These are phyloP conservation scores for Pachyrhizus erosus DNA, from an alignment of 306 rosid genomes.

Conservation along the genomic window DNA sequence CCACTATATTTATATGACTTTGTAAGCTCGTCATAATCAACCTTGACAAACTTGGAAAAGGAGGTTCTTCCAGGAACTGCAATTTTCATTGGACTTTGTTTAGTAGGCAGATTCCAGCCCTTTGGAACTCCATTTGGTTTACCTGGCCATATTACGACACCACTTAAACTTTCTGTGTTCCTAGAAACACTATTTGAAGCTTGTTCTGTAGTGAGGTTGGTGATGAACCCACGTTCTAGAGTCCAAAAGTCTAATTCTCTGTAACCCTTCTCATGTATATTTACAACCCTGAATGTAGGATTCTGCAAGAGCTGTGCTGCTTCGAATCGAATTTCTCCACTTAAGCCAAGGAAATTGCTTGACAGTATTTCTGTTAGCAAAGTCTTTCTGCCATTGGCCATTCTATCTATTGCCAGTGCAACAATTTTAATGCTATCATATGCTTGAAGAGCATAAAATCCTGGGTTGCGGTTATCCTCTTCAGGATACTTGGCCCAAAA, in stretches of 20 bases:
- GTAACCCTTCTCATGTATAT: conserved; percentile 52
- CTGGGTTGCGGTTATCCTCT: conserved; percentile 58
- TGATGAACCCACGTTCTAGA: conserved; percentile 46
- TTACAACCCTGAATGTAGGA: conserved; percentile 59
- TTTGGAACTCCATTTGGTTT: conserved; percentile 48
- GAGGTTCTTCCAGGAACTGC: conserved; percentile 69
- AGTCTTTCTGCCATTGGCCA: conserved; percentile 7
- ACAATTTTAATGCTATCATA: conserved; percentile 62
- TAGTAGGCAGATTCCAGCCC: conserved; percentile 73
- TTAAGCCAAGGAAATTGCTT: conserved; percentile 56
- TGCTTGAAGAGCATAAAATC: conserved; percentile 67
- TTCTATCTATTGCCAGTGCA: conserved; percentile 52
- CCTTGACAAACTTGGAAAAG: conserved; percentile 67
- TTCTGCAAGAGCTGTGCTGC: conserved; percentile 45
- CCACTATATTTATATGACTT: conserved; percentile 47
- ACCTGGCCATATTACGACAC: conserved; percentile 75
- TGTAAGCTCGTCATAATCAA: conserved; percentile 41
- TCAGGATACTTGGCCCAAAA: conserved; percentile 48
- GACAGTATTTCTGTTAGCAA: conserved; percentile 41
- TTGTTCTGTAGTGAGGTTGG: conserved; percentile 22
- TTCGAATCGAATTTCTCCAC: conserved; percentile 64
- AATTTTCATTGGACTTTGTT: conserved; percentile 56
- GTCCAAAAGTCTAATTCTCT: conserved; percentile 67
- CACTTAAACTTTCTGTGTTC: conserved; percentile 36
- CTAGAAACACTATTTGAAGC: conserved; percentile 19